Evolutionary conservation across 2,329 filamentous ascomycete species (phyloP).

Genomic region (Plectosphaerella cucumerina): DNA sequence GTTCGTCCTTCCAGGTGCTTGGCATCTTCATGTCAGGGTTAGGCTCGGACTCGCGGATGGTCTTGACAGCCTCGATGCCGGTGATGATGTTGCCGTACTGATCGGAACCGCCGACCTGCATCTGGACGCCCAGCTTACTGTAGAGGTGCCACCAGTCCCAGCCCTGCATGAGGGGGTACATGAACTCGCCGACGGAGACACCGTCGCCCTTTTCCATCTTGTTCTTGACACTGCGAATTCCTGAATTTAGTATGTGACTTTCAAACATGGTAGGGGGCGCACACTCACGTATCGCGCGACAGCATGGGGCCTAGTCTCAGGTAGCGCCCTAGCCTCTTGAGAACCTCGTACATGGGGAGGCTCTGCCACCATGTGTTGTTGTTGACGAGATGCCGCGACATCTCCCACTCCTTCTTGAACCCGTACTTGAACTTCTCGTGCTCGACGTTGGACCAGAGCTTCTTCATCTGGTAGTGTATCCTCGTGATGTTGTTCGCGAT

Average conservation of each 20-base stretch:
- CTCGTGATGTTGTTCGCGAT: slow-evolving; percentile 61
- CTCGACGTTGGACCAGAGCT: slow-evolving; percentile 72
- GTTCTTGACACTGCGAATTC: slow-evolving; percentile 59
- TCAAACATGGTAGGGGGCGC: not conserved
- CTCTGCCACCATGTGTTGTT: slow-evolving; percentile 82
- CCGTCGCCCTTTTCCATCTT: slow-evolving; percentile 83
- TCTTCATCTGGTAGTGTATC: slow-evolving; percentile 66
- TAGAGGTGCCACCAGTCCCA: slow-evolving; percentile 97
- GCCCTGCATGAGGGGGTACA: slow-evolving; percentile 87
- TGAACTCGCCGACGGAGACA: slow-evolving; percentile 91
- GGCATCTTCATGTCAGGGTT: slow-evolving; percentile 36
- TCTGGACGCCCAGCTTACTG: slow-evolving; percentile 58
- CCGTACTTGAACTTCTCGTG: slow-evolving; percentile 60
- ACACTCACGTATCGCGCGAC: slow-evolving; percentile 74
- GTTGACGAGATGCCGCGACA: slow-evolving; percentile 67
- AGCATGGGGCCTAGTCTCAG: slow-evolving; percentile 84
- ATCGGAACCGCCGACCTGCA: slow-evolving; percentile 93
- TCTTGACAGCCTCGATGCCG: slow-evolving; percentile 80
- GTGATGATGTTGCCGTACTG: slow-evolving; percentile 95
- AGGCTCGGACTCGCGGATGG: slow-evolving; percentile 58
- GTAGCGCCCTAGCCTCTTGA: slow-evolving; percentile 67
- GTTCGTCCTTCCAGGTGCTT: slow-evolving; percentile 43
- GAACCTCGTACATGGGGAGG: slow-evolving; percentile 67
- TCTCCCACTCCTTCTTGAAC: slow-evolving; percentile 58
- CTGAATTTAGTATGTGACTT: not conserved